Percentiles rank a stretch among this genome's conserved stretches.
Conservation (phyloP, 2,329 filamentous ascomycete genomes). For the Diaporthe citri region DNA sequence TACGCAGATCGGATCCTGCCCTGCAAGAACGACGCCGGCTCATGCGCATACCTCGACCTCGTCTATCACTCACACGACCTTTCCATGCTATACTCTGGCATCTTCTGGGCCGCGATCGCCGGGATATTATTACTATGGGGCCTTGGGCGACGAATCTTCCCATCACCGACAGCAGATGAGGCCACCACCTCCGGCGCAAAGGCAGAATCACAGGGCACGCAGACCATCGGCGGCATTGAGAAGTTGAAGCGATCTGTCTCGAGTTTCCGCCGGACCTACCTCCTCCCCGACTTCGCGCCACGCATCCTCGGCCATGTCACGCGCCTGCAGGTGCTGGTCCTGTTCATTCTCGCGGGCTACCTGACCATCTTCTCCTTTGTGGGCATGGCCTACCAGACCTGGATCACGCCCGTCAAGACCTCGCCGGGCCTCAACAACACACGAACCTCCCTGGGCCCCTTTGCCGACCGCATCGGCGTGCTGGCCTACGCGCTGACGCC, state of each 20-base stretch:
- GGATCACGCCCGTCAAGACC: slow-evolving; percentile 76
- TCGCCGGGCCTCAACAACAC: slow-evolving; percentile 70
- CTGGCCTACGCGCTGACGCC: slow-evolving; percentile 82
- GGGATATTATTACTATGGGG: slow-evolving; percentile 60
- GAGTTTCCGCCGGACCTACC: slow-evolving; percentile 57
- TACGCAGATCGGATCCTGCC: slow-evolving; percentile 60
- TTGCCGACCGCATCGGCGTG: slow-evolving; percentile 76
- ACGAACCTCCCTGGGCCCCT: slow-evolving; percentile 75
- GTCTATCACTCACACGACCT: slow-evolving; percentile 63
- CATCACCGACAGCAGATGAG: neutral
- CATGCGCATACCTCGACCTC: slow-evolving; percentile 63
- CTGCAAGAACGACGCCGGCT: slow-evolving; percentile 60
- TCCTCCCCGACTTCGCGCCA: slow-evolving; percentile 71
- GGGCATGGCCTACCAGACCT: slow-evolving; percentile 76
- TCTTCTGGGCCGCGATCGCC: slow-evolving; percentile 62
- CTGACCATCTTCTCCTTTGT: slow-evolving; percentile 77
- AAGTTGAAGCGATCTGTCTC: slow-evolving; percentile 38
- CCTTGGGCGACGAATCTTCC: slow-evolving; percentile 45
- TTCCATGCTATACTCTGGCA: slow-evolving; percentile 64
- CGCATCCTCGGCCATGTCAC: slow-evolving; percentile 76
- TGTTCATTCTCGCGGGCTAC: slow-evolving; percentile 71
- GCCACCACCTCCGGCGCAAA: neutral
- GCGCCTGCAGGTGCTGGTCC: slow-evolving; percentile 74
- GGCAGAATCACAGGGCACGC: neutral
- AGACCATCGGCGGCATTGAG: slow-evolving; percentile 26